Conservation (phyloP, 768 basidiomycete species). For the Hirschioporus abietinus region DNA sequence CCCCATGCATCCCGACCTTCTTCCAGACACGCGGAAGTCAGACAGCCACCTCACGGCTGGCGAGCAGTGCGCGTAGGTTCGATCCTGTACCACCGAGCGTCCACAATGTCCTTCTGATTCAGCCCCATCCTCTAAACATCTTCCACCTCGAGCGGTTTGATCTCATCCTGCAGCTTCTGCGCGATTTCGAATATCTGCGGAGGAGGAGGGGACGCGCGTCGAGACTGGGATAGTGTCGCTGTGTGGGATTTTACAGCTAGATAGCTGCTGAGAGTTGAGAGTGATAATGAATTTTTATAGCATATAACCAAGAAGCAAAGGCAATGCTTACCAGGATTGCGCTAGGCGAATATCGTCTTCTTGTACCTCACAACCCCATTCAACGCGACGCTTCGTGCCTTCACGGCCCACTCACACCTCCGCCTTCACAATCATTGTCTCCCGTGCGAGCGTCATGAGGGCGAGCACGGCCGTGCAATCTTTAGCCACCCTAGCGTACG, state of each 20-base stretch:
- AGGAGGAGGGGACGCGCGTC: conserved; percentile 16
- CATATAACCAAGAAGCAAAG: not conserved
- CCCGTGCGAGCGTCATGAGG: conserved; percentile 40
- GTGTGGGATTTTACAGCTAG: conserved; percentile 3
- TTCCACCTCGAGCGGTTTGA: conserved; percentile 64
- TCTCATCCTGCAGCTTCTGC: conserved; percentile 57
- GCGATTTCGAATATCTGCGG: conserved; percentile 53
- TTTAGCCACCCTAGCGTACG: conserved; percentile 48
- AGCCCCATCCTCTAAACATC: conserved; percentile 61
- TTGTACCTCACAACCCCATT: conserved; percentile 68
- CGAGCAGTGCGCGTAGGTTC: conserved; percentile 86
- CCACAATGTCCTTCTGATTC: conserved; percentile 83
- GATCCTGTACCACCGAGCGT: conserved; percentile 78
- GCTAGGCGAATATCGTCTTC: conserved; percentile 46
- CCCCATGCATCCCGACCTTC: conserved; percentile 85
- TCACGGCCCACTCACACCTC: conserved; percentile 49
- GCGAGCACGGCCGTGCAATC: conserved; percentile 61
- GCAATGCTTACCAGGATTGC: not conserved
- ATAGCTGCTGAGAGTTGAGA: not conserved
- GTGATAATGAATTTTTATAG: conserved; percentile 28
- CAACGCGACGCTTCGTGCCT: conserved; percentile 60
- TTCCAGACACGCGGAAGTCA: conserved; percentile 77
- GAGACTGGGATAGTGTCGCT: conserved; percentile 9
- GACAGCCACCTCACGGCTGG: conserved; percentile 77
- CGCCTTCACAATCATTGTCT: conserved; percentile 70